Base-by-base conservation (phyloP, 2,329 filamentous ascomycete species). In the Cladosporium sp. region DNA sequence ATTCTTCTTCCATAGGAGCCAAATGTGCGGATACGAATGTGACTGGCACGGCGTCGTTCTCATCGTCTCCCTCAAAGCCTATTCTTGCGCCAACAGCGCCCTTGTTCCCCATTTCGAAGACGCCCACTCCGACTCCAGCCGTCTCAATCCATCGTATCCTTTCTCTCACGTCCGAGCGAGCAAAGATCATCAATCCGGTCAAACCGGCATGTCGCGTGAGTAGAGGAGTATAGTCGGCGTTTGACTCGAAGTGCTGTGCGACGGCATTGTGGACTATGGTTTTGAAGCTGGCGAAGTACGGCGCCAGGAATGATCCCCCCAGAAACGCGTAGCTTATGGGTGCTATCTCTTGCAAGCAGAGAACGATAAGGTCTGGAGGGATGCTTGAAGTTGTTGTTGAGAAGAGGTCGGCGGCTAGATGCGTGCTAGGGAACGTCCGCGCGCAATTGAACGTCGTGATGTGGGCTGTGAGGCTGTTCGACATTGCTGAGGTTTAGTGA, bases 71-170 rank as follows among this genome's bases (percentile, higher is more conserved):
- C 85, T 69, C 61, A 61, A 88, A 85, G 12, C 82, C 77, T 38
- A 93, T 70, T 29, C 90, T 79, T 54, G 92, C 76, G 0, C 86
- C 93, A 1, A 95, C 86, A 3, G 90, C 92, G 24, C 92, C 93
- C 70, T 99, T 99, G 69, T 96, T 96, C 13, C 90, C 93, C 86
- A 96, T 93, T 43, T 92, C 86, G 52, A 84, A 85, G 1, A 90
- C 69, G 0, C 93, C 93, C 43, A 96, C 86, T 0, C 93, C 91
- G 2, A 90, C 85, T 47, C 87, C 88, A 2, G 86, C 89, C n/a
- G 82, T 84, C 57, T 89, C 80, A n/a, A 93, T 73, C 61, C 80
- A 75, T 47, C 73, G 72, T 45, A 96, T 73, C 19, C 78, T 75
- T 7, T 77, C 69, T 0, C 79, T 75, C 37, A 80, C 61, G 38